phyloP scores from a whole-genome alignment of 352 stramenopile species.

The Phytophthora capsici region DNA sequence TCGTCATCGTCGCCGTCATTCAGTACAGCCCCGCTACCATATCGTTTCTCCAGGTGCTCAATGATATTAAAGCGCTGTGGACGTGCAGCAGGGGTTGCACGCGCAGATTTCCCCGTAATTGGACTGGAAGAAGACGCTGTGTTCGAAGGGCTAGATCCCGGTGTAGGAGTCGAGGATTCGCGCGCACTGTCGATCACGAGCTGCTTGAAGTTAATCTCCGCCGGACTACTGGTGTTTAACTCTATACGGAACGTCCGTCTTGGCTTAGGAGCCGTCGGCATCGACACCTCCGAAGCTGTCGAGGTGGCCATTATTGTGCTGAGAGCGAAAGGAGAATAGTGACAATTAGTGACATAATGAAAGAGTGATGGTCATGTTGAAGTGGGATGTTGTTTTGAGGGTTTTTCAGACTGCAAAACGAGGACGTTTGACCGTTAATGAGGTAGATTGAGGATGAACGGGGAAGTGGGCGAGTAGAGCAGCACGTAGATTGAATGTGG shows the following conservation, averaged over 20 bases:
- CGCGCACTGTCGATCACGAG: slow-evolving; percentile 43
- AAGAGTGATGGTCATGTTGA: slow-evolving; percentile 20
- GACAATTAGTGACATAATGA: not conserved
- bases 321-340: not conserved
- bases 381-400: not conserved
- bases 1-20: slow-evolving; percentile 39
- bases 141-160: not conserved
- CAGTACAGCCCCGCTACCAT: slow-evolving; percentile 72
- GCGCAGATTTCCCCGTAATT: not conserved
- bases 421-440: slow-evolving; percentile 6
- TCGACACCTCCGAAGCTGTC: not conserved
- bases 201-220: slow-evolving; percentile 81
- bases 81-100: not conserved
- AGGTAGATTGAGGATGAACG: not conserved
- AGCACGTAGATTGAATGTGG: slow-evolving; percentile 65
- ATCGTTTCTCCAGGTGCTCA: slow-evolving; percentile 86
- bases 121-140: not conserved
- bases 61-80: slow-evolving; percentile 87
- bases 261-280: slow-evolving; percentile 20
- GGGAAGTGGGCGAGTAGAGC: slow-evolving; percentile 58
- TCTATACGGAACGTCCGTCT: slow-evolving; percentile 59
- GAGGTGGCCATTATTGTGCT: slow-evolving; percentile 7
- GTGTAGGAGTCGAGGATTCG: not conserved
- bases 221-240: slow-evolving; percentile 47
- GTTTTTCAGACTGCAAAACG: slow-evolving; percentile 10